Evolutionary conservation across 1,284 basidiomycete genomes (phyloP), one percentile per base, ranked within the genome.

Genomic region (Malassezia globosa): DNA sequence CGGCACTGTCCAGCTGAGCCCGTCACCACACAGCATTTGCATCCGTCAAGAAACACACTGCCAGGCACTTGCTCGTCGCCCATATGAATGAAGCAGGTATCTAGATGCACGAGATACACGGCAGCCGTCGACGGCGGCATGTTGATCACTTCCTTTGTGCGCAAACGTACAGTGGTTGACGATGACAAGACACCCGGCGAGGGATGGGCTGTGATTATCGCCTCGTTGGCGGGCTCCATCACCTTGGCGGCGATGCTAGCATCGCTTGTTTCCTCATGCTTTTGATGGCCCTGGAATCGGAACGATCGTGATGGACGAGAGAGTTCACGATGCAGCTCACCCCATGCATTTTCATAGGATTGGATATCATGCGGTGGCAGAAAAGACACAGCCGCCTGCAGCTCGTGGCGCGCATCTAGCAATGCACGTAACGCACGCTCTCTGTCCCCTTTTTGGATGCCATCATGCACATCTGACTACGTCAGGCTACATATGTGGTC

Each of bases 281-380:
- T 16, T 11, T 31, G 29, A 16, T 2, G 29, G 11, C 11, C 29
- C 3, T 11, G 2, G 4, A 31, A 31, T 31, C 29, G 29, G 29
- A 31, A 31, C 16, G 29, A 13, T 16, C 2, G 29, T 16, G 4
- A 13, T 13, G 29, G 29, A 11, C 16, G 29, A 13, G 29, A 31
- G 29, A 31, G 29, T 16, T 31, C 19, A 8, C 33, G 38, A 31
- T 52, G 50, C 14, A 46, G 22, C 7, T 46, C 45, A 18, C 29
- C 22, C 33, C 45, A 38, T 34, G 14, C 40, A 2, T 34, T 24
- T 39, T 52, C 50, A 31, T 52, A 52, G 21, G 23, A 19, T 13
- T 45, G 50, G 21, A 35, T 19, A 35, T 52, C 50, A 37, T 47
- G 25, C 22, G 50, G 14, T 0, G 50, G 50, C 1, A 52, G 37